A percentile compares a stretch with the other conserved stretches of the same genome.
Conservation (phyloP, 768 basidiomycete species). For the Lyophyllum atratum region DNA sequence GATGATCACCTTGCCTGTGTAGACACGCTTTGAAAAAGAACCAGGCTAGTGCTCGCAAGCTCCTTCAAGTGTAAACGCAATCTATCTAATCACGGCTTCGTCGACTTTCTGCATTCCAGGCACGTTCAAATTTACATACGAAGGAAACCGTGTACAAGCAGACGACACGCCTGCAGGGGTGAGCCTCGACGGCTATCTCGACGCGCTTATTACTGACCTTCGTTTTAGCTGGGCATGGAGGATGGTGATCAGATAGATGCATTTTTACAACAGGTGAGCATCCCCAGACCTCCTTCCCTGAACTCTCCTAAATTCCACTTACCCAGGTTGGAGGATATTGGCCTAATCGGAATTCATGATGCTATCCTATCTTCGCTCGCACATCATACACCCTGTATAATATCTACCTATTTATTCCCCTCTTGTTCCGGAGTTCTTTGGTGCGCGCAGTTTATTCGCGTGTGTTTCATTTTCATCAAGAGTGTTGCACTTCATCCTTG, state of each 20-base stretch:
- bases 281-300: not conserved
- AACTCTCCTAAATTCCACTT: not conserved
- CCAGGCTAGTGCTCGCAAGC: slow-evolving; percentile 35
- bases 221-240: slow-evolving; percentile 19
- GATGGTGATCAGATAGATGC: slow-evolving; percentile 25
- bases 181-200: slow-evolving; percentile 18
- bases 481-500: not conserved
- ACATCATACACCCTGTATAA: slow-evolving; percentile 2
- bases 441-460: not conserved
- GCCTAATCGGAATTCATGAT: slow-evolving; percentile 7
- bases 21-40: slow-evolving; percentile 64
- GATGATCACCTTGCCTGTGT: not conserved
- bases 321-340: slow-evolving; percentile 16
- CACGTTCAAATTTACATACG: slow-evolving; percentile 62
- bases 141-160: slow-evolving; percentile 48
- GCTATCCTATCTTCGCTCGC: not conserved
- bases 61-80: not conserved
- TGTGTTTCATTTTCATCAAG: not conserved
- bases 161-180: slow-evolving; percentile 60
- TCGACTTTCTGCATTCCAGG: slow-evolving; percentile 35
- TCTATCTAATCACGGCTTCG: not conserved
- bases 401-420: slow-evolving; percentile 10
- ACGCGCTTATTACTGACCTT: not conserved
- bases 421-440: not conserved
- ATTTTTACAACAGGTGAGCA: slow-evolving; percentile 19